These are phyloP conservation scores for Pseudocercospora vitis DNA, from an alignment of 2,329 filamentous ascomycete genomes.

Conservation along the genomic window DNA sequence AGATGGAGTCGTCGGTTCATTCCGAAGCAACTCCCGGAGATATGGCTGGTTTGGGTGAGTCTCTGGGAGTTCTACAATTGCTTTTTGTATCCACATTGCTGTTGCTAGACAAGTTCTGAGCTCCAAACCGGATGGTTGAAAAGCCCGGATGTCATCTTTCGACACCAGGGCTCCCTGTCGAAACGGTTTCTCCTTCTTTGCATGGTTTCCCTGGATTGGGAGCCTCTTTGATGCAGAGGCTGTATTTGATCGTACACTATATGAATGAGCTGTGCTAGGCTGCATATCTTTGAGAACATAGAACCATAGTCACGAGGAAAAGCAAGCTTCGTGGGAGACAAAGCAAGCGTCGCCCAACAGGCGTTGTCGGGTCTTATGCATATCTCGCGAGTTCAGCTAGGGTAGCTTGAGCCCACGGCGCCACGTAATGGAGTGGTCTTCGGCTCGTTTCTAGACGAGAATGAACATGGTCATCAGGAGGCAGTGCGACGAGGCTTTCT, in stretches of 20 bases:
- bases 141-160: slow-evolving; percentile 22
- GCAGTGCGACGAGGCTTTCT: neutral
- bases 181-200: slow-evolving; percentile 12
- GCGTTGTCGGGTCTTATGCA: neutral
- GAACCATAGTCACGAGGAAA: neutral
- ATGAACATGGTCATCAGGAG: neutral
- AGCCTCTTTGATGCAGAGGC: neutral
- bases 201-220: slow-evolving; percentile 3
- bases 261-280: neutral
- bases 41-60: slow-evolving; percentile 13
- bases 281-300: neutral
- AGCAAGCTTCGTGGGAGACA: neutral
- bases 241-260: neutral
- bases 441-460: slow-evolving; percentile 1
- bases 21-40: slow-evolving; percentile 13
- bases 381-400: slow-evolving; percentile 4
- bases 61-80: slow-evolving; percentile 15
- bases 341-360: neutral
- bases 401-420: slow-evolving; percentile 8
- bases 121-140: slow-evolving; percentile 18
- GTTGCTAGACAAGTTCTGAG: slow-evolving; percentile 19
- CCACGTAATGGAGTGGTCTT: neutral
- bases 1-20: slow-evolving; percentile 11
- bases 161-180: slow-evolving; percentile 18
- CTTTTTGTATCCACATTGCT: slow-evolving; percentile 22